Base-by-base conservation (phyloP, 2,329 filamentous ascomycete genomes). In the Gliomastix tumulicola region DNA sequence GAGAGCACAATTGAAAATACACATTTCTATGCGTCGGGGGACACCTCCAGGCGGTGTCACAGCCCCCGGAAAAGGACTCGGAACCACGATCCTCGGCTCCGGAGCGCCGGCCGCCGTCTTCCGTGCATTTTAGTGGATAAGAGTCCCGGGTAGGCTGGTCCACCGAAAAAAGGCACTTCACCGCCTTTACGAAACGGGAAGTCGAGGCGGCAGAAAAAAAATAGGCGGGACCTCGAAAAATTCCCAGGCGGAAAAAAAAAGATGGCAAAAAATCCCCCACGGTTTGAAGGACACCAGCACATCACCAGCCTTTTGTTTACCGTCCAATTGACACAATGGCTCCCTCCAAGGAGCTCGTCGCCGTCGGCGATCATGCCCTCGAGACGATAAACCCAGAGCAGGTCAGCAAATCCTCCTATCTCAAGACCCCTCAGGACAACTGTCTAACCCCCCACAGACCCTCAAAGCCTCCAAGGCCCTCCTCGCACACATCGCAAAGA, bases 401-500 rank as follows among this genome's bases (percentile, higher is more conserved):
- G 62, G 63, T 66, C 21, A 11, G 21, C 17, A 28, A 28, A 28
- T n/a, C n/a, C n/a, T 30, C 34, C 16, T 10, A 7, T 32, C 16
- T 20, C 15, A n/a, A n/a, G n/a, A n/a, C n/a, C 15, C 20, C 15
- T 3, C 12, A 15, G 11, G 12, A 12, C 20, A 33, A 12, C 33
- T 20, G 15, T 7, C 28, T 4, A 25, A 38, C 30, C 22, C 7
- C 31, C 22, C 6, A 20, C 36, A 18, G 75, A 73, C 70, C 21
- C 56, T 80, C 41, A 80, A 79, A 54, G 78, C 78, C 23, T 77
- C 76, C 44, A 77, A 73, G 53, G 76, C 78, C 21, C 69, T 82
- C 16, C 59, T 82, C 39, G 64, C 68, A 32, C 74, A 80, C 57
- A 77, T 82, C 57, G 73, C 76, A 51, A 74, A 71, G 53, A 62